Evolutionary conservation across 225 moss, liverwort and hornwort genomes (phyloP).

Genomic region (Physcomitrellopsis africana): DNA sequence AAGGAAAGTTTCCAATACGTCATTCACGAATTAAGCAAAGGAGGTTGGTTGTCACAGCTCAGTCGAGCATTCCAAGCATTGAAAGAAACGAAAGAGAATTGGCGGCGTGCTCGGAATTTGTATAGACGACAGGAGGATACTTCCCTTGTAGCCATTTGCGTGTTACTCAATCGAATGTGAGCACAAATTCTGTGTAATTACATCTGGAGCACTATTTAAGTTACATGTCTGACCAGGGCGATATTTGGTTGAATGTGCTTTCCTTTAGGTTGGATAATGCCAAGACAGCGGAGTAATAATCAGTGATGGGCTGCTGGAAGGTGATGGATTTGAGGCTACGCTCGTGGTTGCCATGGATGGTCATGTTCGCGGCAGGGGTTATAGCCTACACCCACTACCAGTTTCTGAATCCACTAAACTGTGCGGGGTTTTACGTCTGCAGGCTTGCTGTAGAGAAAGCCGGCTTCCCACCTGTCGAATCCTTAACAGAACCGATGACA

Average conservation of each 20-base stretch:
- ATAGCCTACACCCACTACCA: constrained; percentile 39
- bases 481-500: too few species aligned
- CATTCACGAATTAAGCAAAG: not conserved
- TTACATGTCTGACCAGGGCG: not conserved
- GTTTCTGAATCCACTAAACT: constrained; percentile 21
- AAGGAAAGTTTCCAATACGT: too few species aligned
- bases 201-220: not conserved
- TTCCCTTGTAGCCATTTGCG: constrained; percentile 12
- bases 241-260: not conserved
- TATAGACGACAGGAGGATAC: too few species aligned
- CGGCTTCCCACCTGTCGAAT: constrained; percentile 17
- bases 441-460: not conserved
- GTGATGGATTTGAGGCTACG: constrained; percentile 39
- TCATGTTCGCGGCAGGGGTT: constrained; percentile 9
- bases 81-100: too few species aligned
- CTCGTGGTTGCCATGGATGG: constrained; percentile 49
- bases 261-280: constrained; percentile 27
- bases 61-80: too few species aligned
- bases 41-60: too few species aligned
- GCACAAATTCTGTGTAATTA: not conserved
- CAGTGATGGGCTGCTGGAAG: constrained; percentile 42
- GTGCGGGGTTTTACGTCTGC: constrained; percentile 32
- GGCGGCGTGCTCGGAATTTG: not conserved
- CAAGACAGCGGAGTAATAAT: constrained; percentile 6
- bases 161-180: not conserved